Evolutionary conservation across 73 alveolate genomes (phyloP).

Genomic region (Tetrahymena malaccensis): DNA sequence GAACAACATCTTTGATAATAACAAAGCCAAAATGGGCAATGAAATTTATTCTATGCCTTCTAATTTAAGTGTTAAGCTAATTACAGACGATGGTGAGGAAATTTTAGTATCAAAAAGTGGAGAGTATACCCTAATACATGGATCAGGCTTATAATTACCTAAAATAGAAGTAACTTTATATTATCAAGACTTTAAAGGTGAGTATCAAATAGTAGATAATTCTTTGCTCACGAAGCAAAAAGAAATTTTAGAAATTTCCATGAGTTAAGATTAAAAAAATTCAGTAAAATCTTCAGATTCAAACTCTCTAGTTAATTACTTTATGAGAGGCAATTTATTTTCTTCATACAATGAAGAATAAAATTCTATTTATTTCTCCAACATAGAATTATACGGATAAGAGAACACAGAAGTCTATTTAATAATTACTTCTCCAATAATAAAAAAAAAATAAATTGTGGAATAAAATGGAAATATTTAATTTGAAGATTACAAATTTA

Average conservation of each 20-base stretch:
- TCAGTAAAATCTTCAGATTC: neutral
- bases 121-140: neutral
- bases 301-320: neutral
- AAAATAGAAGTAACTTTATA: neutral
- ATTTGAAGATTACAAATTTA: neutral
- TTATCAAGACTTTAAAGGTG: neutral
- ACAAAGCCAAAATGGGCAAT: neutral
- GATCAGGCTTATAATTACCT: neutral
- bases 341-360: neutral
- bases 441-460: neutral
- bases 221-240: neutral
- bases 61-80: neutral
- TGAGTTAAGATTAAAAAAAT: neutral
- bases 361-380: neutral
- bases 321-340: neutral
- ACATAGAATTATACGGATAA: neutral
- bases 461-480: neutral
- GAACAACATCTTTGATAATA: neutral
- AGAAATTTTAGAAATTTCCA: neutral
- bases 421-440: neutral
- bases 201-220: neutral
- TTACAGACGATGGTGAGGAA: neutral
- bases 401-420: neutral
- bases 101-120: neutral
- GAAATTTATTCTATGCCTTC: neutral